Evolutionary conservation across 371 early-diverging fungal genomes (phyloP).

Genomic region (Funneliformis caledonium): DNA sequence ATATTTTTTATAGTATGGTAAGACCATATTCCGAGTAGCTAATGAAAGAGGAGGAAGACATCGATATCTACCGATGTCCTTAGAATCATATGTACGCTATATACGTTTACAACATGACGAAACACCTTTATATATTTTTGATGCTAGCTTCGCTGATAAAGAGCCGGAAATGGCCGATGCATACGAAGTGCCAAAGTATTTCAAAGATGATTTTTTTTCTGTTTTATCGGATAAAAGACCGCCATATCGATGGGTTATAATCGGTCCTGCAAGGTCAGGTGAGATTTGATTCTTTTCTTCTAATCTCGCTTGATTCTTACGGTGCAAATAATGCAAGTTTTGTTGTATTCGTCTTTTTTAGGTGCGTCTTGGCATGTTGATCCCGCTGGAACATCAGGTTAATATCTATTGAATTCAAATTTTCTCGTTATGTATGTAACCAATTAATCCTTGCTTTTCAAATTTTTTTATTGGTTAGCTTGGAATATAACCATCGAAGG

Average conservation of each 20-base stretch:
- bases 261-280: slow-evolving; percentile 44
- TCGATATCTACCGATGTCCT: slow-evolving; percentile 40
- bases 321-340: background rate
- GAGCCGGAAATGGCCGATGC: slow-evolving; percentile 44
- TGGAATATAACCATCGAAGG: slow-evolving; percentile 12
- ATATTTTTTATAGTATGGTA: slow-evolving; percentile 41
- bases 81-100: slow-evolving; percentile 46
- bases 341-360: slow-evolving; percentile 21
- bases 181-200: slow-evolving; percentile 49
- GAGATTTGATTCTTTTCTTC: background rate
- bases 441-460: background rate
- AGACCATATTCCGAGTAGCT: slow-evolving; percentile 44
- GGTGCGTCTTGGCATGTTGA: slow-evolving; percentile 50
- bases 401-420: background rate
- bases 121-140: slow-evolving; percentile 49
- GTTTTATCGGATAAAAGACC: slow-evolving; percentile 42
- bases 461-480: background rate
- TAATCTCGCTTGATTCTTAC: no score
- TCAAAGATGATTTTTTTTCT: slow-evolving; percentile 46
- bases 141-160: slow-evolving; percentile 44
- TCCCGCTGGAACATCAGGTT: slow-evolving; percentile 51
- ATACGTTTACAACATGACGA: slow-evolving; percentile 44
- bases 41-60: slow-evolving; percentile 44
- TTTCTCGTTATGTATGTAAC: background rate
- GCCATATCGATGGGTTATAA: slow-evolving; percentile 48